Evolutionary conservation across 176 grass and related monocot genomes (phyloP), one percentile per base, ranked within the genome.

Genomic region (Otatea glauca): DNA sequence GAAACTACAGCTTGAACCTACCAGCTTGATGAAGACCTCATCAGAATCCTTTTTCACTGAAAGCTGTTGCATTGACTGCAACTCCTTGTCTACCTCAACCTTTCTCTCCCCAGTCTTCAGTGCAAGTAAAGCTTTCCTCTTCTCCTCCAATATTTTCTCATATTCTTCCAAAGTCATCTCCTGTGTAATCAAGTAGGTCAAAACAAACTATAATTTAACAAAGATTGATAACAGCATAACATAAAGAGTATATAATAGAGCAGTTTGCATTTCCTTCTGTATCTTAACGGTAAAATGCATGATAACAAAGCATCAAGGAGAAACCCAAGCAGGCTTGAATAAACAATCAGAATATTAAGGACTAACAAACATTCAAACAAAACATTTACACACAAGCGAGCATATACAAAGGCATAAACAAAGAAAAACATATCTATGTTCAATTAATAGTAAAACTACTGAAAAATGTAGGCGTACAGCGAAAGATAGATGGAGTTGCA

Each of bases 151-250:
- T 74, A 93, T n/a, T 75, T 93, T 96, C 63, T 96, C 94, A 89
- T 96, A 96, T 86, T 96, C 91, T 70, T 93, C 94, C 84, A 96
- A 68, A 81, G 94, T 96, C 94, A 96, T 93, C 78, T 93, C 94
- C 94, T 96, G 58, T 6, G 55, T 62, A 82, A 84, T 43, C 15
- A 58, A 41, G 35, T 59, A 48, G 42, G 65, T 21, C 13, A 51
- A 84, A 53, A 45, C 62, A 56, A 3, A 6, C 37, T 65, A 69
- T 79, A 12, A 34, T 20, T 54, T 5, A 10, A 75, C 23, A 62
- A 54, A 24, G 47, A 39, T 43, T 9, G 13, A 23, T 47, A n/a
- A 27, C 25, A 39, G n/a, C 37, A 55, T 20, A 42, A 42, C 42
- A 56, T 35, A 32, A 38, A 7, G 10, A 70, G 16, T 78, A 47